phyloP scores from a whole-genome alignment of 148 eudicot species.

The Rhododendron williamsianum region DNA sequence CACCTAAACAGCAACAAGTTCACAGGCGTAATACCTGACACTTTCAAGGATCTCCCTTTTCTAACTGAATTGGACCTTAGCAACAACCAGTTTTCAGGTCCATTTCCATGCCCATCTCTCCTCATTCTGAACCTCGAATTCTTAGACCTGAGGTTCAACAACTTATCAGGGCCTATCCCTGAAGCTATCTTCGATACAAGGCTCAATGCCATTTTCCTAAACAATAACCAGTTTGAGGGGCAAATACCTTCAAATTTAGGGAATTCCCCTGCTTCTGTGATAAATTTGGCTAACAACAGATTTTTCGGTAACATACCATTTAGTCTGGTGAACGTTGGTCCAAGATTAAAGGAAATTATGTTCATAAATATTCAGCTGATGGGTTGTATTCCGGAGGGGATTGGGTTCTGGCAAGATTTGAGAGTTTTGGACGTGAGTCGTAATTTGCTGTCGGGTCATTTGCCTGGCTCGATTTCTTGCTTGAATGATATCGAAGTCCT shows the following conservation, averaged over 20 bases:
- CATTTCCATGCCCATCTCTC: too few species aligned
- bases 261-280: constrained; percentile 76
- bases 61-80: too few species aligned
- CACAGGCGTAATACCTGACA: too few species aligned
- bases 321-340: constrained; percentile 55
- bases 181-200: too few species aligned
- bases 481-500: constrained; percentile 56
- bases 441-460: constrained; percentile 55
- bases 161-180: too few species aligned
- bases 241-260: constrained; percentile 59
- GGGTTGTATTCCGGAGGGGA: constrained; percentile 73
- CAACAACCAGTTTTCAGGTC: too few species aligned
- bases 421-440: constrained; percentile 67
- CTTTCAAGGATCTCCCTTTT: too few species aligned
- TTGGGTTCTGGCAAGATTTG: constrained; percentile 71
- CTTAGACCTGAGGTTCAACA: too few species aligned
- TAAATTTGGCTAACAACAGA: constrained; percentile 64
- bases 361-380: constrained; percentile 62
- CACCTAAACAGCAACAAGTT: too few species aligned
- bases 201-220: constrained; percentile 25
- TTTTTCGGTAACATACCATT: constrained; percentile 57
- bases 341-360: constrained; percentile 59
- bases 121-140: too few species aligned
- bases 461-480: constrained; percentile 73
- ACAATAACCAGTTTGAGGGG: constrained; percentile 58